Base-by-base conservation (phyloP, 257 asterid species). In the Linderniella brevidens region DNA sequence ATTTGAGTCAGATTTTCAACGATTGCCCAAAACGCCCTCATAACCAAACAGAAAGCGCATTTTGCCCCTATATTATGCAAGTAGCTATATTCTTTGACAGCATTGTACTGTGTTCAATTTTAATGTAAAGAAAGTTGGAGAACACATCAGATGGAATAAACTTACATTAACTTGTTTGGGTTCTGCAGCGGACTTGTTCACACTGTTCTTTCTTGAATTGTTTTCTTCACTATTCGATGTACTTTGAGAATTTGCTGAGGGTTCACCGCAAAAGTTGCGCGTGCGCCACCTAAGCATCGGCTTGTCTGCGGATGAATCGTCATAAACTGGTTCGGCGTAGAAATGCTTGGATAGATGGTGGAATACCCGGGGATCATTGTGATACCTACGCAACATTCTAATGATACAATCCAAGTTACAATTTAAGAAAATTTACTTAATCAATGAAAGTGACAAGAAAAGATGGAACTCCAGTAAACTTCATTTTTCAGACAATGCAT, bases 231-330 rank as follows among this genome's bases (percentile, higher is more conserved):
- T 37, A 37, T 54, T 25, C 25, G 63, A 36, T 32, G 52, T 35
- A 52, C 46, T 61, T 41, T 68, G 71, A 58, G 60, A 64, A 61
- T 17, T 36, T 51, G 51, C 8, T 52, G 25, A 17, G 20, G 57
- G 13, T 12, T 73, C 92, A 15, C 55, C 68, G 52, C 35, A 78
- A 52, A 43, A 20, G 64, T 73, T 69, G 14, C 86, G 78, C 5
- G 53, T 56, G 39, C 84, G 83, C 95, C 86, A 87, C 59, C 73
- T 70, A 41, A 55, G 18, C 19, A 35, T 54, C 20, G 95, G 82
- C 63, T 49, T 35, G 57, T 87, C 95, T 37, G 46, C 43, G 35
- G 86, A 75, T 37, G 75, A 56, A 67, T 83, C 97, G 12, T 58
- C 69, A 48, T 66, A 78, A 43, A 83, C 92, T 68, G 70, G 58